Evolutionary conservation across 2,329 filamentous ascomycete genomes (phyloP).

Genomic region (Fonsecaea pugnacius): DNA sequence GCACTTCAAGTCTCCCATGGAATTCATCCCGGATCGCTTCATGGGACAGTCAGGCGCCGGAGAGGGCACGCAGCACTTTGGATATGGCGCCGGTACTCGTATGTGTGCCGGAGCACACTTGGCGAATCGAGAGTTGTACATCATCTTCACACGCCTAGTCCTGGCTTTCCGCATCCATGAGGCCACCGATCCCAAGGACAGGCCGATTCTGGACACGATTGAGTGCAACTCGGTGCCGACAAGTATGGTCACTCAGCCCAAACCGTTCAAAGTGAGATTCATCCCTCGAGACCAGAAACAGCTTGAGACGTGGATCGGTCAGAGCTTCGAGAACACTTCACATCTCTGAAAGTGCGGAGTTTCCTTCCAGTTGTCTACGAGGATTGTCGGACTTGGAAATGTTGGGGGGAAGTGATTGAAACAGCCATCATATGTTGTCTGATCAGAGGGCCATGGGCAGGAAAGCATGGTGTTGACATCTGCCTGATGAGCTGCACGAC

Average conservation of each 20-base stretch:
- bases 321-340: conserved; percentile 7
- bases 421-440: not conserved
- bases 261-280: conserved; percentile 24
- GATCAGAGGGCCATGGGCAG: not conserved
- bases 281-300: conserved; percentile 12
- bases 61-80: conserved; percentile 63
- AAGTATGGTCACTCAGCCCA: conserved; percentile 26
- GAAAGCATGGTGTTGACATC: not conserved
- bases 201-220: conserved; percentile 22
- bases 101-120: conserved; percentile 68
- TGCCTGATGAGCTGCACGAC: not conserved
- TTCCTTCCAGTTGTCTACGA: not conserved
- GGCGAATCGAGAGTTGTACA: conserved; percentile 66
- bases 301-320: conserved; percentile 17
- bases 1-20: conserved; percentile 66
- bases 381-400: not conserved
- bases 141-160: conserved; percentile 62
- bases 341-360: conserved; percentile 1
- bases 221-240: conserved; percentile 24
- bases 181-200: conserved; percentile 8
- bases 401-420: not conserved
- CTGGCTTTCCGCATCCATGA: conserved; percentile 52
- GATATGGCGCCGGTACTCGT: conserved; percentile 64
- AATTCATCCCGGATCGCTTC: conserved; percentile 72
- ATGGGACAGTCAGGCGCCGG: conserved; percentile 56